A percentile compares a stretch with the other conserved stretches of the same genome.
Evolutionary conservation across 164 flowering plant species (phyloP).

Genomic region (Santalum album): DNA sequence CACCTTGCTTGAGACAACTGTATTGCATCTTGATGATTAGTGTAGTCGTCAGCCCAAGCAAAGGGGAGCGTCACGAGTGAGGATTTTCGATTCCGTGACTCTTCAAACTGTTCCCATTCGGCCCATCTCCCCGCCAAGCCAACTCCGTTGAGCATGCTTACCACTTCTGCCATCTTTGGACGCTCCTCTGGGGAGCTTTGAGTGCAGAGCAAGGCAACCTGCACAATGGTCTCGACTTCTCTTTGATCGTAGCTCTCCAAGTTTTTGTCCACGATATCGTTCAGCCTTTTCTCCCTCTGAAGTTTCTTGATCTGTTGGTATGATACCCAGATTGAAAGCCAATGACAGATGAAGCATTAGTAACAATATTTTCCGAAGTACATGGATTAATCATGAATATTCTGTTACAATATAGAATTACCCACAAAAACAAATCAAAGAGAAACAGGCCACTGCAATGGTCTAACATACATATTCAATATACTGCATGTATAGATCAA

Average conservation of each 20-base stretch:
- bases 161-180: constrained; percentile 75
- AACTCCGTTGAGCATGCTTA: constrained; percentile 59
- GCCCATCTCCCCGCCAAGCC: constrained; percentile 72
- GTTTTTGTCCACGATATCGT: constrained; percentile 63
- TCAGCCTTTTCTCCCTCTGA: constrained; percentile 58
- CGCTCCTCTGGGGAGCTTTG: constrained; percentile 78
- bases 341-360: not conserved
- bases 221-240: constrained; percentile 67
- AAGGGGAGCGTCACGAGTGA: constrained; percentile 35
- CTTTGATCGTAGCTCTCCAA: constrained; percentile 41
- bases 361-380: too few species aligned
- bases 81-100: constrained; percentile 33
- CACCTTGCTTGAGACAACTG: constrained; percentile 70
- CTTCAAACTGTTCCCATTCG: constrained; percentile 69
- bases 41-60: constrained; percentile 67
- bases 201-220: constrained; percentile 85
- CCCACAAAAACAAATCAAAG: too few species aligned
- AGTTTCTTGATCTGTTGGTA: constrained; percentile 63
- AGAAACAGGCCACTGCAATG: too few species aligned
- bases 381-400: too few species aligned
- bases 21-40: constrained; percentile 61
- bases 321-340: not conserved
- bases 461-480: too few species aligned
- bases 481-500: too few species aligned
- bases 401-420: too few species aligned